Conservation (phyloP, 805 yeast genomes). For the Lachancea dasiensis region DNA sequence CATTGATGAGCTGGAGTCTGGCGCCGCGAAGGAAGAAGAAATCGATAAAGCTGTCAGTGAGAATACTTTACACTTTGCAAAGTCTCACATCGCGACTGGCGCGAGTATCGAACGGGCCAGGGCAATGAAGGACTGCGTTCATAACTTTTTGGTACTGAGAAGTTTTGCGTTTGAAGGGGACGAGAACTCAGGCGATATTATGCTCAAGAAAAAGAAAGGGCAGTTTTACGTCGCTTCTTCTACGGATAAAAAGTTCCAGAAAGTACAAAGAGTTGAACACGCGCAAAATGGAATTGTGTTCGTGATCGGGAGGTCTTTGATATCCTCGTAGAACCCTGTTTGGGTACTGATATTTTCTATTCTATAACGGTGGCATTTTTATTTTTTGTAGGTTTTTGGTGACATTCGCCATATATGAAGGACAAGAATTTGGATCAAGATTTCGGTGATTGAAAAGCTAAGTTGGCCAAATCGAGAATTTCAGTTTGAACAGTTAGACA, state of each 20-base stretch:
- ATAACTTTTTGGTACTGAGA: conserved; percentile 23
- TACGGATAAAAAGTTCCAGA: conserved; percentile 32
- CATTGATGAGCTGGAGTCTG: conserved; percentile 29
- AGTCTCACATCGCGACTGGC: conserved; percentile 50
- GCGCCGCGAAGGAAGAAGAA: conserved; percentile 32
- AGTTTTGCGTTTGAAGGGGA: conserved; percentile 14
- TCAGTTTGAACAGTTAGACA: too few relatives aligned
- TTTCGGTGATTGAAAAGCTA: too few relatives aligned
- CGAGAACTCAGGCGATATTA: conserved; percentile 34
- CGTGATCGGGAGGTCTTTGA: conserved; percentile 34
- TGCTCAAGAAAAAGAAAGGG: conserved; percentile 34
- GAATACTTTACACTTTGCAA: conserved; percentile 54
- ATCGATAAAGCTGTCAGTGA: conserved; percentile 44
- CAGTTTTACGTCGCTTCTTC: conserved; percentile 32
- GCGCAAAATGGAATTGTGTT: conserved; percentile 44
- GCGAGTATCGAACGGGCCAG: conserved; percentile 8
- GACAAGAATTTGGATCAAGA: too few relatives aligned
- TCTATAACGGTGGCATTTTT: background rate
- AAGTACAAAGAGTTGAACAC: conserved; percentile 32
- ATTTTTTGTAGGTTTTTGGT: too few relatives aligned
- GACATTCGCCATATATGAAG: too few relatives aligned
- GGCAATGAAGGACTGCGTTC: background rate
- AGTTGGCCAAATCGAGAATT: too few relatives aligned
- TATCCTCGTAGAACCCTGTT: conserved; percentile 17
- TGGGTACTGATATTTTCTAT: too few relatives aligned